Percentiles rank a stretch among this genome's conserved stretches.
phyloP scores from a whole-genome alignment of 257 asterid genomes.

The Primulina tabacum region DNA sequence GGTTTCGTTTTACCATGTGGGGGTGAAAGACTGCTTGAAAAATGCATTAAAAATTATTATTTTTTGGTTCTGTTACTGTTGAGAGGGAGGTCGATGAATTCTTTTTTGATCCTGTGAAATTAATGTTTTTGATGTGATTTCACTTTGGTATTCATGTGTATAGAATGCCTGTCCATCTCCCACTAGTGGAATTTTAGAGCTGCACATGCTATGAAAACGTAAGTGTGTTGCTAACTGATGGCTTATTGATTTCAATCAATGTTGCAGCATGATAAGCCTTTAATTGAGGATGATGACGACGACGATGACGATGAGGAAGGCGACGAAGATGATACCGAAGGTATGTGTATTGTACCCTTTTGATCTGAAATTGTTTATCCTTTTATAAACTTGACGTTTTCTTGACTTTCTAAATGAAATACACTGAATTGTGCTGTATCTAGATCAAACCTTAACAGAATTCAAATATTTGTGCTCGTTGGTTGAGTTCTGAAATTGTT shows the following conservation, averaged over 20 bases:
- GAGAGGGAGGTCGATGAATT: no score
- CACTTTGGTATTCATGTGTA: neutral
- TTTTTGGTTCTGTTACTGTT: no score
- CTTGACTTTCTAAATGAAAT: neutral
- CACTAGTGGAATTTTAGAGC: neutral
- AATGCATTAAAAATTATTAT: no score
- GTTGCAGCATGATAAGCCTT: conserved; percentile 52
- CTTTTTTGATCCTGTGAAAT: no score
- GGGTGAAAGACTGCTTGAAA: no score
- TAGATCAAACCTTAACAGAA: neutral
- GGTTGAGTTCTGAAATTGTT: neutral
- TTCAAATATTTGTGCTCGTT: neutral
- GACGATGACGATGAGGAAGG: conserved; percentile 55
- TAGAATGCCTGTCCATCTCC: neutral
- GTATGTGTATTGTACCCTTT: conserved; percentile 26
- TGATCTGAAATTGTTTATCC: neutral
- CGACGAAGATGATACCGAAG: conserved; percentile 62
- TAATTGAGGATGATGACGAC: conserved; percentile 55
- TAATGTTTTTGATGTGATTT: neutral
- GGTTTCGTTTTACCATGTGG: no score
- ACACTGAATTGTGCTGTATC: neutral
- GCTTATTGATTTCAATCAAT: neutral
- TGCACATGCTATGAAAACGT: neutral
- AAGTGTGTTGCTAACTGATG: conserved; percentile 1
- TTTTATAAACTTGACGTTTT: neutral